Base-by-base conservation (phyloP, 2,329 filamentous ascomycete species). In the Colletotrichum tamarilloi region DNA sequence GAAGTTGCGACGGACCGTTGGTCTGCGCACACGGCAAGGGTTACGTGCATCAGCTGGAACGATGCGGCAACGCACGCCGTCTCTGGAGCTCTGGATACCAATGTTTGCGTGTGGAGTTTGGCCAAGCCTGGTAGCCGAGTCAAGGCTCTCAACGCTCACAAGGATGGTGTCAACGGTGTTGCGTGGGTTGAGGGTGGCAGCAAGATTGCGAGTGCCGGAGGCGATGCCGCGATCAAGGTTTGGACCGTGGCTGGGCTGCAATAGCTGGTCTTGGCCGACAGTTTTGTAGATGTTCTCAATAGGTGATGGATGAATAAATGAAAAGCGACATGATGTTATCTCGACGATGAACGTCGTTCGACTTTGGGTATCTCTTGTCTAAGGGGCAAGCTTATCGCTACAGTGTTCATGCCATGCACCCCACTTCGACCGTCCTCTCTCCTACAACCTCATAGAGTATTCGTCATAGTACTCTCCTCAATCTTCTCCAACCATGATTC, bases 121-220 rank as follows among this genome's bases (percentile, higher is more conserved):
- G 87, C 86, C 52, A 94, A 94, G 80, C 96, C 96, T 0, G 95
- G 94, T 2, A 94, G 94, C 82, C 90, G 96, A 77, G 90, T 97
- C 77, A 96, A 97, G 85, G 92, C 92, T 16, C 84, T 91, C 26
- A 97, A 98, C 80, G 95, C 96, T 62, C 97, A 99, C 85, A 98
- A 98, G 85, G 97, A 98, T 80, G 97, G 97, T 11, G 95, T 98
- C 22, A 95, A 93, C 77, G 96, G 94, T 19, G 93, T 98, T 19
- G 89, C 89, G 14, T 99, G 96, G 95, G 87, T 94, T 16, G 88
- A 88, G 32, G 90, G 89, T 9, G 87, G 87, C 71, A 60, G 38
- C 28, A 94, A 90, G 84, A 87, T 98, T 62, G 91, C 94, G 11
- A 97, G 93, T 77, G 91, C 91, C 5, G 97, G 97, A 58, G 94